Percentiles rank a stretch among this genome's conserved stretches.
Conservation (phyloP, 176 grass and related monocot genomes). For the Zoysia pacifica region DNA sequence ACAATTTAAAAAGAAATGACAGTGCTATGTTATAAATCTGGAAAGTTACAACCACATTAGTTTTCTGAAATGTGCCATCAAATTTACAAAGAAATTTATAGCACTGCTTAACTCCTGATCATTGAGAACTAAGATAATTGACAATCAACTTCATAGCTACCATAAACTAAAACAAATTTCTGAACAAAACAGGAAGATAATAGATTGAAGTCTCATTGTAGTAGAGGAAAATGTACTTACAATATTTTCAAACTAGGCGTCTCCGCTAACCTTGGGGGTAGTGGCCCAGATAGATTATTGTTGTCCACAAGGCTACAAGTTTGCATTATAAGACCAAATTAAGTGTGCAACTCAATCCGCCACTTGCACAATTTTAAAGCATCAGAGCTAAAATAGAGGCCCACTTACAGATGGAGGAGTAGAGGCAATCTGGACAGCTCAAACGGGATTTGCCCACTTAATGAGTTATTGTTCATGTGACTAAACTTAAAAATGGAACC, state of each 20-base stretch:
- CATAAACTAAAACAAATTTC: constrained; percentile 19
- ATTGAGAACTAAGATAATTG: constrained; percentile 1
- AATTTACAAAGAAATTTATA: constrained; percentile 33
- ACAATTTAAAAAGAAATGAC: neutral
- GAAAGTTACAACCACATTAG: neutral
- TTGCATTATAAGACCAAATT: constrained; percentile 28
- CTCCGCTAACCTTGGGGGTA: constrained; percentile 65
- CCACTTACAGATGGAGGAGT: constrained; percentile 76
- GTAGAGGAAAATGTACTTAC: constrained; percentile 55
- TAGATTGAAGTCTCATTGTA: neutral
- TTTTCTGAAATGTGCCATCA: constrained; percentile 5
- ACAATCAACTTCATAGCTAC: constrained; percentile 4
- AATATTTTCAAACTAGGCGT: constrained; percentile 56
- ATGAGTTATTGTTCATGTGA: constrained; percentile 99
- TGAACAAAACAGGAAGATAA: constrained; percentile 16
- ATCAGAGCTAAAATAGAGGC: constrained; percentile 11
- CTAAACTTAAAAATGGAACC: constrained; percentile 44
- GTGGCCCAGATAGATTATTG: constrained; percentile 92
- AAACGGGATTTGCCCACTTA: constrained; percentile 86
- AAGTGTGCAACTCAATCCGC: constrained; percentile 3
- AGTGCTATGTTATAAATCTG: neutral
- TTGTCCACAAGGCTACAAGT: constrained; percentile 77
- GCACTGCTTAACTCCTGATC: neutral
- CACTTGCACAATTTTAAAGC: constrained; percentile 14
- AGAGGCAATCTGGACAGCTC: constrained; percentile 64